Evolutionary conservation across 208 protist species (phyloP).

Genomic region (Porcisia deanei): DNA sequence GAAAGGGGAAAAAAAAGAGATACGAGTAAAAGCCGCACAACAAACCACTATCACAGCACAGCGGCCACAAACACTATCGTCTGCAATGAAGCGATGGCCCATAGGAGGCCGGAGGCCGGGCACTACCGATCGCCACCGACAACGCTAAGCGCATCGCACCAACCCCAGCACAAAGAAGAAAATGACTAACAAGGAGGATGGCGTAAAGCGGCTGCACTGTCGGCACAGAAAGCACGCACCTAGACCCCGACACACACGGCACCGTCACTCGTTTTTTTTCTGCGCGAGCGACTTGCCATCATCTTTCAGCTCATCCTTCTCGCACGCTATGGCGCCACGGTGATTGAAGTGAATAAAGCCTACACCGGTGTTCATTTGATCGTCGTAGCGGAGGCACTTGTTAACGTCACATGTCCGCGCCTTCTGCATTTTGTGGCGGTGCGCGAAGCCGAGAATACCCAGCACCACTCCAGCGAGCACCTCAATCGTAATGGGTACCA

Average conservation of each 20-base stretch:
- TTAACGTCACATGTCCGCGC: constrained; percentile 68
- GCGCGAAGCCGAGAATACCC: constrained; percentile 60
- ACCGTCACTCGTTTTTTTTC: constrained; percentile 48
- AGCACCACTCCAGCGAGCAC: constrained; percentile 38
- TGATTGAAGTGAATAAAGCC: constrained; percentile 91
- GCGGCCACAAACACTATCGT: not conserved
- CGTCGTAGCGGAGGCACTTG: constrained; percentile 65
- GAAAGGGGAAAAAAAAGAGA: not conserved
- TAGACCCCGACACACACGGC: not conserved
- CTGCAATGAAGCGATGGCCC: not conserved
- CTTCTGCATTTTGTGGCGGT: constrained; percentile 38
- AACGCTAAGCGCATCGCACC: not conserved
- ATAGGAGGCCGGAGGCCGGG: not conserved
- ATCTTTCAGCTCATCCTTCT: constrained; percentile 30
- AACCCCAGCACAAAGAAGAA: not conserved
- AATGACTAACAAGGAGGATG: not conserved
- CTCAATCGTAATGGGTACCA: constrained; percentile 38
- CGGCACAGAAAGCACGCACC: not conserved
- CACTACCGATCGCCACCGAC: not conserved
- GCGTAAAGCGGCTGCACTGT: not conserved
- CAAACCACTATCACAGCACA: not conserved
- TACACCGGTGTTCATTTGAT: constrained; percentile 59
- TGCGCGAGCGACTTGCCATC: constrained; percentile 35
- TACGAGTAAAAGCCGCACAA: not conserved
- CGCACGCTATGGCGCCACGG: constrained; percentile 51